Conservation (phyloP, 108 stramenopile genomes). For the Pseudonitzschia multiseries region DNA sequence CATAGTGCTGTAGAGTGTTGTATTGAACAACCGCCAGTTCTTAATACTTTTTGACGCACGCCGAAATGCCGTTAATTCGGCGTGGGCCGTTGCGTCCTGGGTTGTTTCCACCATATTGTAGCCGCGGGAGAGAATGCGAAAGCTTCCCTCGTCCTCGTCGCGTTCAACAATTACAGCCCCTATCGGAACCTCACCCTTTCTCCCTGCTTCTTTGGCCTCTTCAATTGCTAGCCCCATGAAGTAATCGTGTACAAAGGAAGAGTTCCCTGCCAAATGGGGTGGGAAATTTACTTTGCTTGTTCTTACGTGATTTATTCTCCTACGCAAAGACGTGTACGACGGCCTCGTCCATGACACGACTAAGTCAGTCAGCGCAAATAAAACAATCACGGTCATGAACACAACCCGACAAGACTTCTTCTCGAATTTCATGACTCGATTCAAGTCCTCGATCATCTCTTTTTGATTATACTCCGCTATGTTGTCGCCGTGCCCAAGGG, state of each 20-base stretch:
- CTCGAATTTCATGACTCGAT: background rate
- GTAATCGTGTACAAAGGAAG: conserved; percentile 39
- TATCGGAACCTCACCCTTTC: conserved; percentile 76
- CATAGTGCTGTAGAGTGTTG: conserved; percentile 80
- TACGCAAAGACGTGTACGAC: conserved; percentile 1
- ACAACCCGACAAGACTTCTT: background rate
- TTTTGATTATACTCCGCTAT: too few species aligned
- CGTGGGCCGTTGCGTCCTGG: conserved; percentile 86
- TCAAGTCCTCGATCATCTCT: background rate
- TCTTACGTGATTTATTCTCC: background rate
- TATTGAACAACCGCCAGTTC: conserved; percentile 81
- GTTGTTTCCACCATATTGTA: conserved; percentile 76
- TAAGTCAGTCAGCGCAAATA: background rate
- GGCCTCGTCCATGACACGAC: conserved; percentile 5
- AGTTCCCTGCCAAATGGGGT: background rate
- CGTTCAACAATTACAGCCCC: conserved; percentile 70
- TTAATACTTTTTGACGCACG: conserved; percentile 47
- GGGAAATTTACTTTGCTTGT: conserved; percentile 2
- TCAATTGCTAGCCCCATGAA: conserved; percentile 74
- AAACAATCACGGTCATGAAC: background rate
- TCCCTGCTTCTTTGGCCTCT: conserved; percentile 55
- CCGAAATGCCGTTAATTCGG: conserved; percentile 75
- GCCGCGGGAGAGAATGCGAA: conserved; percentile 56
- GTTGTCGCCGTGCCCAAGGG: too few species aligned
- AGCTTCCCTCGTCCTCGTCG: background rate